Conservation (phyloP, 2,329 filamentous ascomycete species). For the Neurospora crassa region DNA sequence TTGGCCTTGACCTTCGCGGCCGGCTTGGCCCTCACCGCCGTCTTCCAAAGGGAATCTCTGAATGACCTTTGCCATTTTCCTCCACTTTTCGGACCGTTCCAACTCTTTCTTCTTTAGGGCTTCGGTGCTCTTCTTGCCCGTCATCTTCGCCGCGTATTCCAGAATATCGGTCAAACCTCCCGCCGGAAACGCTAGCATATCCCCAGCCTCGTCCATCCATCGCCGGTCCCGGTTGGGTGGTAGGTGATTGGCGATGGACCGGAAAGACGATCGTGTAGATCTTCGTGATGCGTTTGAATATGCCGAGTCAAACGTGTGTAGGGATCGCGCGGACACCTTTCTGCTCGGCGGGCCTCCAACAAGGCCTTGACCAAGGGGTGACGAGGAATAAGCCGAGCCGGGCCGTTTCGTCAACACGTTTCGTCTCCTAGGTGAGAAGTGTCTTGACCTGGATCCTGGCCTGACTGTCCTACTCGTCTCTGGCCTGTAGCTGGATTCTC, state of each 20-base stretch:
- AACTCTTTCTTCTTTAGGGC: constrained; percentile 53
- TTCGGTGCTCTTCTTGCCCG: constrained; percentile 39
- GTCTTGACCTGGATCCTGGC: constrained; percentile 32
- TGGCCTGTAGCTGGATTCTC: constrained; percentile 29
- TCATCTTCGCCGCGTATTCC: constrained; percentile 39
- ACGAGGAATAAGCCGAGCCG: constrained; percentile 26
- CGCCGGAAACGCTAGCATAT: constrained; percentile 53
- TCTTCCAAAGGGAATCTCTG: constrained; percentile 35
- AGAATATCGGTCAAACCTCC: constrained; percentile 41
- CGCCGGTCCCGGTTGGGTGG: constrained; percentile 52
- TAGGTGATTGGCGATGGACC: constrained; percentile 48
- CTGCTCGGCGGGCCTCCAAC: constrained; percentile 34
- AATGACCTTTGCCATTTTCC: constrained; percentile 52
- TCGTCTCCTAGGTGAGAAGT: constrained; percentile 35
- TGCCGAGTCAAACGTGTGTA: constrained; percentile 47
- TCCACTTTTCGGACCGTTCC: constrained; percentile 56
- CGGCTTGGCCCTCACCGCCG: constrained; percentile 4
- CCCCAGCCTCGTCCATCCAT: constrained; percentile 56
- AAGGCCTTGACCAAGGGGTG: constrained; percentile 26
- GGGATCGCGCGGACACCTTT: constrained; percentile 48
- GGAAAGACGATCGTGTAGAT: constrained; percentile 45
- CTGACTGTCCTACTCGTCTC: constrained; percentile 24
- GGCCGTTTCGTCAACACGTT: constrained; percentile 34
- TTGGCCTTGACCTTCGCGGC: not conserved
- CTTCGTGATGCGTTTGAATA: constrained; percentile 41